Evolutionary conservation across 2,329 filamentous ascomycete species (phyloP), one percentile per base, ranked within the genome.

Genomic region (Sordariomycetes sp.): DNA sequence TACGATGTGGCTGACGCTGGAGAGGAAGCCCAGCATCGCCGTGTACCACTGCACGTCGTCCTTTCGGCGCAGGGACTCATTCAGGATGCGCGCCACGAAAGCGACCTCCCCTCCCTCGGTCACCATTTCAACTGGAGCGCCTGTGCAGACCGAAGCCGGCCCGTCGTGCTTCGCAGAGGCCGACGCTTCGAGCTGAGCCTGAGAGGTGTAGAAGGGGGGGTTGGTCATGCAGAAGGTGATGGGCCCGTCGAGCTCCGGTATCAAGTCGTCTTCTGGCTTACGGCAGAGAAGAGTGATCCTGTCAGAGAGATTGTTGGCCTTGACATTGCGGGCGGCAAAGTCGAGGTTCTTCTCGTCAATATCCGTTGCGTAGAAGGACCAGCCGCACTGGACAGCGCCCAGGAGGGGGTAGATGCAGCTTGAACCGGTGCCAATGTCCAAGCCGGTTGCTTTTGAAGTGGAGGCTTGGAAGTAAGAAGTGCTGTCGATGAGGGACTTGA

Each of bases 191-290:
- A 95, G 73, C 33, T 93, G 86, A 5, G 68, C 58, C 4, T 71
- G 61, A 0, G 84, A 87, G n/a, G 67, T 57, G 62, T 95, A 96
- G 60, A 98, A 98, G 0, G 92, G 92, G 0, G 92, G 92, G 45
- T 98, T 98, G 42, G 82, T 90, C 78, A 96, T 93, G 38, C 75
- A 78, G 53, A 96, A 95, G 51, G 90, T 80, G 28, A 94, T 65
- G 4, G 41, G 49, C 7, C 60, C 51, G 1, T 66, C 65, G 25
- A 76, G 63, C 0, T 86, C 50, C 0, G 82, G 79, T 6, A 96
- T 68, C 2, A 95, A 59, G 0, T 61, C 46, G 23, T 70, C 72
- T 0, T 60, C 50, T 0, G 62, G 45, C 0, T 61, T 54, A 2
- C 76, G 77, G 26, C 68, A 54, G 1, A 86, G 47, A 1, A 94